Percentiles rank a stretch among this genome's conserved stretches.
Evolutionary conservation across 2,329 filamentous ascomycete species (phyloP).

Genomic region (Paecilomyces formosus): DNA sequence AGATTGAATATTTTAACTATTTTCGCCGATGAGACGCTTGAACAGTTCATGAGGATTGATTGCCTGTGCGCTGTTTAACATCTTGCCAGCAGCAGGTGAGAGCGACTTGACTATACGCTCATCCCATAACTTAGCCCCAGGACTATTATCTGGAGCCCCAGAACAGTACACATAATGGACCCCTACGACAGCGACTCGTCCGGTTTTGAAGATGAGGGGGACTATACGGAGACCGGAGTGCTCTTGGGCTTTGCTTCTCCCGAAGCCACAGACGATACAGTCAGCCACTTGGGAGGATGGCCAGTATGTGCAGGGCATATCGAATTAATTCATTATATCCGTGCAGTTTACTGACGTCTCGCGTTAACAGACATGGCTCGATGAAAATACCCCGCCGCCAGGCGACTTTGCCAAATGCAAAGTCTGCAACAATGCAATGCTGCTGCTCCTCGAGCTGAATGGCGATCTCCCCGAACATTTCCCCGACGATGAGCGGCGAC

Average conservation of each 20-base stretch:
- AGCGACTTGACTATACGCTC: background rate
- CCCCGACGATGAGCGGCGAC: conserved; percentile 73
- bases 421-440: conserved; percentile 76
- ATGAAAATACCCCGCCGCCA: conserved; percentile 62
- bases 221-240: conserved; percentile 62
- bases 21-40: conserved; percentile 1
- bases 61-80: background rate
- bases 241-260: conserved; percentile 82
- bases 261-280: conserved; percentile 69
- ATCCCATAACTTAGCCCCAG: background rate
- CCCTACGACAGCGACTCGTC: conserved; percentile 85
- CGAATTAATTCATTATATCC: background rate
- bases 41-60: background rate
- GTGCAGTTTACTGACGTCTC: conserved; percentile 10
- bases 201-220: conserved; percentile 53
- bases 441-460: conserved; percentile 81
- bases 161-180: conserved; percentile 46
- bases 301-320: conserved; percentile 56
- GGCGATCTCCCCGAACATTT: conserved; percentile 82
- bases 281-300: conserved; percentile 80
- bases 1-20: conserved; percentile 1
- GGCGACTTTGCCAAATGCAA: conserved; percentile 76
- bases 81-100: background rate
- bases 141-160: background rate
- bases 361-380: conserved; percentile 67